Conservation (phyloP, 1,284 basidiomycete genomes). For the Ceratobasidium sp. region DNA sequence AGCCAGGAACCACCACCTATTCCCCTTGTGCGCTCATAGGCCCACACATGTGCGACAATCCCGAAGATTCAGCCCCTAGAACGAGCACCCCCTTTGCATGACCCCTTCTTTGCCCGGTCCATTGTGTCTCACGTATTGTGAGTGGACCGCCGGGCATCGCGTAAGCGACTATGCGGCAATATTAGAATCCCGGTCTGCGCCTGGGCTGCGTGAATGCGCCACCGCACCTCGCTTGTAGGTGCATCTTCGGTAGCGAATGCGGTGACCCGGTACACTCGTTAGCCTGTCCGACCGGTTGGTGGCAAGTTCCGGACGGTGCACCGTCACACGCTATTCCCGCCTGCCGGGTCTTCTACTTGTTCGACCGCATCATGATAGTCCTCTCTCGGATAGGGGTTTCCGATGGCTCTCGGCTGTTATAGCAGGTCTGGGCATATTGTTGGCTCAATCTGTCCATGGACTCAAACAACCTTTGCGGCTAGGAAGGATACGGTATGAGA, state of each 20-base stretch:
- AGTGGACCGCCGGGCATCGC: too few species aligned
- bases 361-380: neutral
- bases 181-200: slow-evolving; percentile 5
- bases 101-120: slow-evolving; percentile 17
- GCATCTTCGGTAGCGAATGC: neutral
- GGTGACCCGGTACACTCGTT: slow-evolving; percentile 10
- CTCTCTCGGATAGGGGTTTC: neutral
- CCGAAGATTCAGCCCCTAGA: neutral
- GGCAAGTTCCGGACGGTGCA: slow-evolving; percentile 13
- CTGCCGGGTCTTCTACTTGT: slow-evolving; percentile 11
- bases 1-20: slow-evolving; percentile 37
- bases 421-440: neutral
- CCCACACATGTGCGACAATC: neutral
- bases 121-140: slow-evolving; percentile 11
- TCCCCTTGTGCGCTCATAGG: slow-evolving; percentile 40
- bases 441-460: slow-evolving; percentile 1
- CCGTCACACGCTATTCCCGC: neutral
- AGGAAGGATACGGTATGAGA: slow-evolving; percentile 27
- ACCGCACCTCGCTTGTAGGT: neutral
- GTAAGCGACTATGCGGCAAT: neutral
- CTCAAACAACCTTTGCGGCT: slow-evolving; percentile 1
- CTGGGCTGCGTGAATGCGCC: neutral
- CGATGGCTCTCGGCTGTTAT: neutral
- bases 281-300: neutral
- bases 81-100: slow-evolving; percentile 23